Conservation (phyloP, 257 asterid species). For the Euphrasia confusa region DNA sequence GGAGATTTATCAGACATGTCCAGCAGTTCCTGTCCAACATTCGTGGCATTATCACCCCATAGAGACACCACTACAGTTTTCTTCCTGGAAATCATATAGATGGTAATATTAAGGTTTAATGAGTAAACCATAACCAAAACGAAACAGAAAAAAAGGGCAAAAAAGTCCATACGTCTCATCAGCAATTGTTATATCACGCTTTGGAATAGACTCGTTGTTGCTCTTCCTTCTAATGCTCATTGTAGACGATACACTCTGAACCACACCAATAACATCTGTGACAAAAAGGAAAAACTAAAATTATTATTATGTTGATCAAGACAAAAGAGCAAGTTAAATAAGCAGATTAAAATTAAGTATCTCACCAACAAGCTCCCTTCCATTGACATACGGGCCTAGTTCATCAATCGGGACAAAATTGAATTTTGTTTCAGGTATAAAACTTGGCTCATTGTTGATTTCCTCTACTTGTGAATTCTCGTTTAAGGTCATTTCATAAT, state of each 20-base stretch:
- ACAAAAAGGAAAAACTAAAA: neutral
- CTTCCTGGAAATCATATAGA: constrained; percentile 46
- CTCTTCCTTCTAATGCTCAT: constrained; percentile 76
- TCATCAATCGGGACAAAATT: constrained; percentile 82
- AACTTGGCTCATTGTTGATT: constrained; percentile 54
- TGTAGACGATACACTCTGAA: constrained; percentile 78
- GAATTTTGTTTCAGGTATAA: constrained; percentile 71
- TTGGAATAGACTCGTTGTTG: constrained; percentile 69
- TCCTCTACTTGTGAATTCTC: constrained; percentile 85
- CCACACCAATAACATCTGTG: constrained; percentile 90
- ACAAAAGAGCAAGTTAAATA: neutral
- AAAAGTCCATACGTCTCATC: constrained; percentile 63
- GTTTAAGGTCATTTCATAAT: constrained; percentile 88
- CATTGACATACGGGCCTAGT: constrained; percentile 79
- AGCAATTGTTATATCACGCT: constrained; percentile 90
- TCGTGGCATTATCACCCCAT: constrained; percentile 62
- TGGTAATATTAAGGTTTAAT: neutral
- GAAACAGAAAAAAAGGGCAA: constrained; percentile 6
- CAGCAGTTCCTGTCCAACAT: constrained; percentile 52
- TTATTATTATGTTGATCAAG: neutral
- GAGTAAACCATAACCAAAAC: neutral
- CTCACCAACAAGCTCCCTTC: constrained; percentile 88
- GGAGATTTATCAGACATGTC: constrained; percentile 87
- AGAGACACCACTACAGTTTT: constrained; percentile 65
- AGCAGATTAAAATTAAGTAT: neutral